Base-by-base conservation (phyloP, 345 rosid species). In the Eucalyptus albens region DNA sequence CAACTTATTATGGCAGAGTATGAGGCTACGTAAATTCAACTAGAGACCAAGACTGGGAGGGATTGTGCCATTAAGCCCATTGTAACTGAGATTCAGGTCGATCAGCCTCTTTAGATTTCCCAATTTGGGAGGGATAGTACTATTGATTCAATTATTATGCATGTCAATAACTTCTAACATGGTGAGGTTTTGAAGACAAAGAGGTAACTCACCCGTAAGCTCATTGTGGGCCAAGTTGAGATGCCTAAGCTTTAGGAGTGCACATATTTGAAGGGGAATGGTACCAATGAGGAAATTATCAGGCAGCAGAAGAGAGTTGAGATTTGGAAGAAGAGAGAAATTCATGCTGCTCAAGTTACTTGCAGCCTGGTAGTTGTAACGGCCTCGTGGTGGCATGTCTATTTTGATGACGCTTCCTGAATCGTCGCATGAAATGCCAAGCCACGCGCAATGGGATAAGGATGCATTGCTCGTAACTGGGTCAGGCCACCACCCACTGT, bases 301-400 rank as follows among this genome's bases (percentile, higher is more conserved):
- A 11, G 2, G 9, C 91, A 86, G 27, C 44, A 15, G 5, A 90
- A 89, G 47, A 2, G 6, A 69, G 21, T 11, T 45, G 24, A 92
- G 88, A 89, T 92, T 88, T 2, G 87, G 88, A 13, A 92, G 80
- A 53, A 82, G 91, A 53, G 93, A 89, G 56, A 89, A 88, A 59
- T 89, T 89, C 88, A 90, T 31, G 12, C 45, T 86, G 26, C 21
- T 40, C 56, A 92, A 72, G 21, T 87, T 37, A n/a, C 14, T 11
- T 31, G 10, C 8, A 9, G 67, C 27, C 21, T 4, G 0, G 2
- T 16, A 1, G 22, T 9, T 33, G 22, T 31, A 31, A 16, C 3
- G 9, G 4, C 6, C 12, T 69, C 21, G 10, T 31, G 4, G 11
- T 16, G 81, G 22, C 8, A 31, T 16, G 81, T 17, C 3, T 69